phyloP scores from a whole-genome alignment of 2,329 filamentous ascomycete species.

The Helminthosporium solani region DNA sequence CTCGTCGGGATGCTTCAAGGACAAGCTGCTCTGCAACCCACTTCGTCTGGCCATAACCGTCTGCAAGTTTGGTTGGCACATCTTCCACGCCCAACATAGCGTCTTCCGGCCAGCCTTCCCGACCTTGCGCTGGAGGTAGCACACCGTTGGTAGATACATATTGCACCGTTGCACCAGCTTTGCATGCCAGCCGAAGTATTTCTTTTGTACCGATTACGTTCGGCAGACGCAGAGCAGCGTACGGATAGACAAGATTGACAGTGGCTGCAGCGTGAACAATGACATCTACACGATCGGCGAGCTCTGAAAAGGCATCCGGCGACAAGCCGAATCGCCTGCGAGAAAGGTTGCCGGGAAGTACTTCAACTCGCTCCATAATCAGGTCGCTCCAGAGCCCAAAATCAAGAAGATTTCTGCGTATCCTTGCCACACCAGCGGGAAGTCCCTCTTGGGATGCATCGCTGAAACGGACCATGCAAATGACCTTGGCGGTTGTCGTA shows the following conservation, averaged over 20 bases:
- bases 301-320: conserved; percentile 63
- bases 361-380: conserved; percentile 75
- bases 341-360: conserved; percentile 72
- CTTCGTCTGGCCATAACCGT: conserved; percentile 78
- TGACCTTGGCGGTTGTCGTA: conserved; percentile 65
- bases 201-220: conserved; percentile 80
- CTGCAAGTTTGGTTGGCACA: conserved; percentile 66
- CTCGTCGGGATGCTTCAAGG: conserved; percentile 66
- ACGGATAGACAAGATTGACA: conserved; percentile 74
- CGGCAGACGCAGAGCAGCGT: conserved; percentile 70
- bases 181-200: conserved; percentile 68
- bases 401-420: conserved; percentile 76
- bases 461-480: conserved; percentile 72
- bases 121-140: conserved; percentile 61
- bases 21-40: conserved; percentile 79
- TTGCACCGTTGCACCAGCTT: conserved; percentile 69
- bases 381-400: conserved; percentile 75
- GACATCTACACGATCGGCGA: conserved; percentile 67
- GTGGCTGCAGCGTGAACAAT: conserved; percentile 77
- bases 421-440: conserved; percentile 67
- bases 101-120: conserved; percentile 70
- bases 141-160: conserved; percentile 82
- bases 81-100: conserved; percentile 66
- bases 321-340: conserved; percentile 68
- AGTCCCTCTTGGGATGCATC: conserved; percentile 65